Conservation (phyloP, 441 rosid genomes). For the Croton setiger region DNA sequence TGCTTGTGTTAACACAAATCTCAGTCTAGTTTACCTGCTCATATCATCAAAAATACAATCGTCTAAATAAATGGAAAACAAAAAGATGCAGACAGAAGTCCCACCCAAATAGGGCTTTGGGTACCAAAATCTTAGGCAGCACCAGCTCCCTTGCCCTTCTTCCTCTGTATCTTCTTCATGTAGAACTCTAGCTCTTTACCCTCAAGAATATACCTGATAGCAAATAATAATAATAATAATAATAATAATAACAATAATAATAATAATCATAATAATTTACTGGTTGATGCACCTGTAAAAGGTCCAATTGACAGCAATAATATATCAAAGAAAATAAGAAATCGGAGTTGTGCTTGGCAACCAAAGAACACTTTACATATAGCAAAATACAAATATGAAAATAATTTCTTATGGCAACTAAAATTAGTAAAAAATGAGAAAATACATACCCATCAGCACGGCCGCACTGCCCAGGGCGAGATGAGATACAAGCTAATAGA, state of each 20-base stretch:
- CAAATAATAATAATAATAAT: no score
- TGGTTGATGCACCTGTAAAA: neutral
- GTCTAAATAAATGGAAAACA: neutral
- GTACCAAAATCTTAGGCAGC: constrained; percentile 24
- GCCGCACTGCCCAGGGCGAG: constrained; percentile 65
- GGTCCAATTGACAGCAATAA: neutral
- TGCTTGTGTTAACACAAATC: neutral
- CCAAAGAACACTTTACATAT: neutral
- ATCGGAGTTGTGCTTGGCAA: neutral
- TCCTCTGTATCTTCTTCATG: constrained; percentile 28
- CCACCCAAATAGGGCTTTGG: neutral
- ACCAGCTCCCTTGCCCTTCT: constrained; percentile 29
- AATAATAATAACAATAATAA: no score
- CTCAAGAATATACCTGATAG: constrained; percentile 20
- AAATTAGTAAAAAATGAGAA: neutral
- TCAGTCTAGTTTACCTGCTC: neutral
- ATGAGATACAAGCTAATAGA: constrained; percentile 50
- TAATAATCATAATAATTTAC: no score
- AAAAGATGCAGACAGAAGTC: neutral
- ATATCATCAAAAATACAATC: constrained; percentile 1
- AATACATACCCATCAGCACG: constrained; percentile 56
- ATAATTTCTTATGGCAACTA: neutral
- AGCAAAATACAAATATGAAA: neutral
- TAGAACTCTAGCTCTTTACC: constrained; percentile 27
- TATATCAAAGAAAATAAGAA: neutral